Base-by-base conservation (phyloP, 1,284 basidiomycete genomes). In the Chondrostereum purpureum region DNA sequence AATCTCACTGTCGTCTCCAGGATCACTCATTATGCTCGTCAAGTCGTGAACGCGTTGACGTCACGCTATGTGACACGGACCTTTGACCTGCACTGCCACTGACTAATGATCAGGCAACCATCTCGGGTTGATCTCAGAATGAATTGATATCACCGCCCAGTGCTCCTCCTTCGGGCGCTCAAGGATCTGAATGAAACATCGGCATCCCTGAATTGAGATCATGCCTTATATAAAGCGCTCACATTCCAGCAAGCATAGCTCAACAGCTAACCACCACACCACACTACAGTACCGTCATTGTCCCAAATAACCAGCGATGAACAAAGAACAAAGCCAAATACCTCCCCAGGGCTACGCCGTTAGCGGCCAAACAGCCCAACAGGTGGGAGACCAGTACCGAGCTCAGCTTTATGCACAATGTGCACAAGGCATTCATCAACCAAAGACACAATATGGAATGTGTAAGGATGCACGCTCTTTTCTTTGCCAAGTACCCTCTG, bases 1-100 rank as follows among this genome's bases (percentile, higher is more conserved):
- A 55, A n/a, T n/a, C n/a, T n/a, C n/a, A n/a, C n/a, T n/a, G n/a
- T 82, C 77, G 45, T 65, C 62, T 52, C 80, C 76, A 39, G 64
- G 63, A 54, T 64, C 55, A 40, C 53, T 59, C 57, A 61, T n/a
- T n/a, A n/a, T 62, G 46, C 39, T 48, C 27, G 33, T n/a, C 20
- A 39, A 12, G 18, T 11, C n/a, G 35, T 20, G 19, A 27, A 34
- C n/a, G n/a, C n/a, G n/a, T n/a, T n/a, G n/a, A n/a, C n/a, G n/a
- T n/a, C n/a, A n/a, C n/a, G n/a, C n/a, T n/a, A n/a, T n/a, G n/a
- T n/a, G n/a, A n/a, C n/a, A n/a, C n/a, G n/a, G n/a, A n/a, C n/a
- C n/a, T n/a, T n/a, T n/a, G n/a, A n/a, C n/a, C n/a, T n/a, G n/a
- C n/a, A n/a, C n/a, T n/a, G n/a, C n/a, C n/a, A n/a, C n/a, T n/a